Base-by-base conservation (phyloP, 352 stramenopile species). In the Phytophthora idaei region DNA sequence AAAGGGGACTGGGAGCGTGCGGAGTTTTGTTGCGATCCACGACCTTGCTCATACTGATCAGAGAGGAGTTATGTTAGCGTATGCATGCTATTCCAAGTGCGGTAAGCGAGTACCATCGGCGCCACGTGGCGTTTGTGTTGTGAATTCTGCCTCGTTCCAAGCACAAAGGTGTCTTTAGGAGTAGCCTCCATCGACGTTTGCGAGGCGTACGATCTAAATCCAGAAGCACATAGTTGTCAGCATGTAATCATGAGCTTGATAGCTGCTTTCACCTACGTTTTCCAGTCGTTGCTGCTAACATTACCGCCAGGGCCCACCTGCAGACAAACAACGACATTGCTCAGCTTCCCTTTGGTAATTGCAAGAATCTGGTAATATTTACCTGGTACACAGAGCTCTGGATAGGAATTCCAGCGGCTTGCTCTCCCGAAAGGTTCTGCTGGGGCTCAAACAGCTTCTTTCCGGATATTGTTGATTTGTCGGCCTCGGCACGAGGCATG, bases 361-460 rank as follows among this genome's bases (percentile, higher is more conserved):
- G 17, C 17, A 66, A 61, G 7, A 10, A 3, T 41, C 17, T 31
- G 12, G 27, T 10, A 28, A 4, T 10, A 27, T 48, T 37, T 63
- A 88, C 77, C 60, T 88, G 85, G 53, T 93, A 90, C 3, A 91
- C 85, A 4, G 79, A 72, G 37, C 73, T 91, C 21, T 87, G 81
- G 51, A 90, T 91, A 5, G 77, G 70, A 53, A 90, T 84, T 2
- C 78, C 85, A 32, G 69, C 73, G 0, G 87, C 55, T 37, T 62
- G 74, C 64, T 89, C 81, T 4, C 64, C 68, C 2, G 52, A 55
- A 5, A 71, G 67, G 2, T 77, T 53, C 21, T 87, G 77, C 32
- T 86, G 71, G 14, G 71, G 69, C 41, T 92, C 81, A 56, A 90
- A 90, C 8, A 90, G 61, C 12, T 82, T 88, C 61, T 80, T 87